Percentiles rank a stretch among this genome's conserved stretches.
phyloP scores from a whole-genome alignment of 257 asterid species.

The Plantago major region DNA sequence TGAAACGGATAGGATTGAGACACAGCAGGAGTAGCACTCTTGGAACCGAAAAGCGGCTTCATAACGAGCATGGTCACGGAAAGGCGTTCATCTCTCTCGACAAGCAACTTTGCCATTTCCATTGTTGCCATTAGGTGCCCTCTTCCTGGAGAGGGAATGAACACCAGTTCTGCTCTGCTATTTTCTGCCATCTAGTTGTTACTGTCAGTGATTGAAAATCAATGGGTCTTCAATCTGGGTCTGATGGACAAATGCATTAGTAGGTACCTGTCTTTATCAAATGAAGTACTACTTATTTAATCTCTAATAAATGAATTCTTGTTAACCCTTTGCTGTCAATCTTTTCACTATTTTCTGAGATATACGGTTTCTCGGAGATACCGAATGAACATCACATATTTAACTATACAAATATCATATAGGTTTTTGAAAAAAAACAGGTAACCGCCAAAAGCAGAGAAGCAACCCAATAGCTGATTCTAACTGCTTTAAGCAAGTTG shows the following conservation, averaged over 20 bases:
- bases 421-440: too few relatives aligned
- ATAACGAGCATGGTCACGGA: conserved; percentile 28
- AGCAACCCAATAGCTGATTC: too few relatives aligned
- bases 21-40: not conserved
- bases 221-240: not conserved
- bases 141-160: conserved; percentile 34
- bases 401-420: too few relatives aligned
- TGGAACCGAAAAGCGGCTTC: conserved; percentile 10
- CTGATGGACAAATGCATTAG: not conserved
- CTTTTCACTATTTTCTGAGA: not conserved
- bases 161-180: conserved; percentile 23
- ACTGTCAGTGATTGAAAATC: not conserved
- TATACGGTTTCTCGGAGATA: too few relatives aligned
- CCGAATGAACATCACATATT: too few relatives aligned
- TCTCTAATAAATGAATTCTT: not conserved
- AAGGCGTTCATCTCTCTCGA: conserved; percentile 18
- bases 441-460: too few relatives aligned
- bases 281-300: not conserved
- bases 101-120: conserved; percentile 29
- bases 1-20: not conserved
- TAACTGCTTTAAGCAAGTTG: too few relatives aligned
- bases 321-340: conserved; percentile 7
- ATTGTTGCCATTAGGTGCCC: conserved; percentile 33
- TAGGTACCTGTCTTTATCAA: not conserved
- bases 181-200: conserved; percentile 11